Evolutionary conservation across 208 protist species (phyloP).

Genomic region (Leishmania gerbilli): DNA sequence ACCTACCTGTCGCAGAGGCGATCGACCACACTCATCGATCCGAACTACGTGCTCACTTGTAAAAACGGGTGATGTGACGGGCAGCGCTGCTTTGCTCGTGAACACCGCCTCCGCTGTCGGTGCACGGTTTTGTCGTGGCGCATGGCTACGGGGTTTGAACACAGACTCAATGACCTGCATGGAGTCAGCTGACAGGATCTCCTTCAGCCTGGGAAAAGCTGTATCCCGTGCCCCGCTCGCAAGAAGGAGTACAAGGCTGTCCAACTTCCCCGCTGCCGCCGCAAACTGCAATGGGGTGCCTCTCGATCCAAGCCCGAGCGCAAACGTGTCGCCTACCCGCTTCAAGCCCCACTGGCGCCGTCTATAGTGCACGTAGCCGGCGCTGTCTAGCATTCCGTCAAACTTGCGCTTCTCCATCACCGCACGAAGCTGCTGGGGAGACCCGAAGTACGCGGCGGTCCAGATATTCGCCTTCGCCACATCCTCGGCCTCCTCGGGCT

Average conservation of each 20-base stretch:
- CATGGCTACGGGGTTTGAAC: constrained; percentile 13
- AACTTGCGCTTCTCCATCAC: constrained; percentile 44
- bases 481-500: constrained; percentile 22
- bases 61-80: neutral
- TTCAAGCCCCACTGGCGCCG: constrained; percentile 77
- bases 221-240: constrained; percentile 55
- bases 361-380: constrained; percentile 67
- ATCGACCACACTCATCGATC: constrained; percentile 11
- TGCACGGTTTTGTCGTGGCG: neutral
- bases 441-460: constrained; percentile 71
- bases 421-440: constrained; percentile 47
- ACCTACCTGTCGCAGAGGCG: neutral
- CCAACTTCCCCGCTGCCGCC: constrained; percentile 66
- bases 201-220: constrained; percentile 45
- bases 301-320: constrained; percentile 75
- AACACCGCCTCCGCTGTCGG: neutral
- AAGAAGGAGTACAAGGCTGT: constrained; percentile 80
- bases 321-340: constrained; percentile 30
- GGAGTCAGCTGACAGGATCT: constrained; percentile 49
- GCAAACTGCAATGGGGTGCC: constrained; percentile 85
- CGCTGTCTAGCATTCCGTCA: constrained; percentile 34
- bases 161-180: constrained; percentile 31
- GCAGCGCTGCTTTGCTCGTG: neutral
- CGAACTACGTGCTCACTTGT: constrained; percentile 15
- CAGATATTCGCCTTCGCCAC: constrained; percentile 68